Conservation (phyloP, 2,329 filamentous ascomycete genomes). For the Colletotrichum melonis region DNA sequence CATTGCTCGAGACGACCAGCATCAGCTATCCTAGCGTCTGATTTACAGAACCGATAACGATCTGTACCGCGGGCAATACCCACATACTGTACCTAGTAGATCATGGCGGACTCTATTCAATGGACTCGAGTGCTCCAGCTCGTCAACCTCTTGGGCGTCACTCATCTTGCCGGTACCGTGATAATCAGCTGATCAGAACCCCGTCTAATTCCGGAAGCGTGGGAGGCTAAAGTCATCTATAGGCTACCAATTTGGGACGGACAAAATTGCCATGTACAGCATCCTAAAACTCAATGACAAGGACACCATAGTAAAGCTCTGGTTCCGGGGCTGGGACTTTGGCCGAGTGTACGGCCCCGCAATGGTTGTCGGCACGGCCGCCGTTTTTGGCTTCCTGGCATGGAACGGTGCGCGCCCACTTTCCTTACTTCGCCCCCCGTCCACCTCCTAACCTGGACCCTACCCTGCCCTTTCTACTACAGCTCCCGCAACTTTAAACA, state of each 20-base stretch:
- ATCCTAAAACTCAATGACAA: background rate
- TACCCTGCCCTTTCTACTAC: background rate
- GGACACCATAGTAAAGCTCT: background rate
- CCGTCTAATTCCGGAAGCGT: no score
- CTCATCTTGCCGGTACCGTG: background rate
- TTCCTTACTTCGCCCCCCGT: background rate
- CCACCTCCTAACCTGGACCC: no score
- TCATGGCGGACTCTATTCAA: background rate
- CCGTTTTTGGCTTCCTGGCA: constrained; percentile 6
- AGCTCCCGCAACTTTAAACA: background rate
- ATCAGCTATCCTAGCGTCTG: background rate
- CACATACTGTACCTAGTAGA: background rate
- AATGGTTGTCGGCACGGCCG: constrained; percentile 3
- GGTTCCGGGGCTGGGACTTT: background rate
- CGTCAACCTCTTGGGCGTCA: background rate
- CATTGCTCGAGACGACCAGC: background rate
- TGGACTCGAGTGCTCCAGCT: background rate
- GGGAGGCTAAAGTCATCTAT: no score
- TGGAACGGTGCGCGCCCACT: constrained; percentile 9
- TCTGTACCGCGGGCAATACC: background rate
- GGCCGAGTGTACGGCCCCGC: constrained; percentile 3
- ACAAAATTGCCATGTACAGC: constrained; percentile 5
- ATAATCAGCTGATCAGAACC: background rate
- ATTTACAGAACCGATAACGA: background rate
- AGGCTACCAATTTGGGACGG: background rate